Evolutionary conservation across 2,329 filamentous ascomycete species (phyloP), one percentile per base, ranked within the genome.

Genomic region (Xylaria sp.): DNA sequence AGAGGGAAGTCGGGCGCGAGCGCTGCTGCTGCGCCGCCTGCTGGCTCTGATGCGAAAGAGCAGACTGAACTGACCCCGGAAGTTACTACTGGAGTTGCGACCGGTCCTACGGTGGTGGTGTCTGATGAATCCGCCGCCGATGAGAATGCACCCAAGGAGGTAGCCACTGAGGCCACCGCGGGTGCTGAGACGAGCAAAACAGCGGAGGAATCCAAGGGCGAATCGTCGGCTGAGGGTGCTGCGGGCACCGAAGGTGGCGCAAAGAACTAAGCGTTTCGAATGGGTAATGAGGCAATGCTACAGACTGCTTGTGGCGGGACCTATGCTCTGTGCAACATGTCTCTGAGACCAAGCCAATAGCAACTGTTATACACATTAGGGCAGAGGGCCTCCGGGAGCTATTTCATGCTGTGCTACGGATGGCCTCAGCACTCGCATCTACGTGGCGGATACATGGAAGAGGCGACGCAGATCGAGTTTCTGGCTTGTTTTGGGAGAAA

Each of bases 1-100:
- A 77, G 83, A 67, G 65, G 64, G 58, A 75, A 62, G 13, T 40
- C 59, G 5, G 46, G 21, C 17, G 38, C 35, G n/a, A 57, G 37
- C 41, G 27, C 27, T 31, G n/a, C 56, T 38, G 35, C 54, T 29
- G 58, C 56, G 11, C 25, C 63, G n/a, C 37, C 48, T 44, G 37
- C 43, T 41, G 48, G 53, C 1, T 31, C 54, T 15, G 46, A 27
- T 9, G 17, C 41, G 10, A 58, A 49, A 33, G 27, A 37, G 38
- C 54, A 55, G 44, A 43, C 63, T 1, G 48, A 60, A 41, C 29
- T 54, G 3, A 15, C 11, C 8, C 54, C 62, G 3, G 25, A 67
- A 33, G 51, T 55, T 21, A 62, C 68, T 10, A 67, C 63, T 23
- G 62, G 52, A 11, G 56, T 58, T 1, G 57, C 60, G 13, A 48